Conservation (phyloP, 495 filamentous ascomycete species). For the Thozetella sp. region DNA sequence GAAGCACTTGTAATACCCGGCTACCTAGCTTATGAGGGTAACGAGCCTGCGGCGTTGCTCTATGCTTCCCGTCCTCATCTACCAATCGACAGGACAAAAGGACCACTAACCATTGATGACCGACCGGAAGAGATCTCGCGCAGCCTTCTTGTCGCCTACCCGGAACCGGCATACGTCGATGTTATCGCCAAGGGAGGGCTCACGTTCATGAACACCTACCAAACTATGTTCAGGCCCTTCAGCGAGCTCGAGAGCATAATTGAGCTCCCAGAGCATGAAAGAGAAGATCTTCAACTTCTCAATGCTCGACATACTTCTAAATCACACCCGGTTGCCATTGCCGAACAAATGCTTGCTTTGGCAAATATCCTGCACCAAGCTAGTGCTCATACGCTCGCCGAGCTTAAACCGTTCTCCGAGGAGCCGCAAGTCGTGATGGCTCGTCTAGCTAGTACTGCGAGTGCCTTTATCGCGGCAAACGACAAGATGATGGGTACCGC, state of each 20-base stretch:
- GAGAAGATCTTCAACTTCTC: background rate
- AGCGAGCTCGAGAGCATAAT: background rate
- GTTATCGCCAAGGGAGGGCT: background rate
- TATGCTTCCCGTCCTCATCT: background rate
- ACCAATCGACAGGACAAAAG: background rate
- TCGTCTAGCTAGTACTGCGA: constrained; percentile 29
- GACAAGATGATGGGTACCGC: constrained; percentile 38
- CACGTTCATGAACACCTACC: background rate
- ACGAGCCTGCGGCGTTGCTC: background rate
- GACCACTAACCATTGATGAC: background rate
- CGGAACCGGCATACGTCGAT: background rate
- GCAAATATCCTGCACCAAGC: background rate
- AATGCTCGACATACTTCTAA: background rate
- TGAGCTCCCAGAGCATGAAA: background rate
- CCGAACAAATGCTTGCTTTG: background rate
- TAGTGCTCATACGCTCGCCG: background rate
- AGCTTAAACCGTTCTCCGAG: background rate
- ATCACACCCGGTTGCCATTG: background rate
- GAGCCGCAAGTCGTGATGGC: constrained; percentile 25
- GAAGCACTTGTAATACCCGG: background rate
- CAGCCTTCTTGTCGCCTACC: background rate
- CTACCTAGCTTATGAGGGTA: background rate
- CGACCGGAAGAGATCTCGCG: background rate
- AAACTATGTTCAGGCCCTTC: background rate
- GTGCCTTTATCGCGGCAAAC: constrained; percentile 37